Percentiles rank a stretch among this genome's conserved stretches.
Evolutionary conservation across 2,329 filamentous ascomycete species (phyloP).

Genomic region (Niveomyces coronatus): DNA sequence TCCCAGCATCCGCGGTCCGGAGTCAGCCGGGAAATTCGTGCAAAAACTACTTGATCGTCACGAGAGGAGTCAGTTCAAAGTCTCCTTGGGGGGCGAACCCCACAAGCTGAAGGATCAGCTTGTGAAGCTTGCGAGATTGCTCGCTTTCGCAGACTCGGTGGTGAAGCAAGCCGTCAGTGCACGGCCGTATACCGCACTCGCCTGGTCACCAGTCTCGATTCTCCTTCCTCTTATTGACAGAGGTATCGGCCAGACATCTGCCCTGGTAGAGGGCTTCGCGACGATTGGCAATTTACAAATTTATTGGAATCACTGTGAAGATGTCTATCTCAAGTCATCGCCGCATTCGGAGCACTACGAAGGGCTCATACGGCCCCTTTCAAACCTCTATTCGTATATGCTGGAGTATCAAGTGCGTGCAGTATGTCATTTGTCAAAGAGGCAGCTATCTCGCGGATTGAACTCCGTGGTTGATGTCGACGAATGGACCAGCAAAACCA

Average conservation of each 20-base stretch:
- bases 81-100: background rate
- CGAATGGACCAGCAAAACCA: background rate
- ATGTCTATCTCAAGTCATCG: background rate
- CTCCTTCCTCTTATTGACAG: background rate
- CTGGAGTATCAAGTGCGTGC: slow-evolving; percentile 1
- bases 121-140: slow-evolving; percentile 1
- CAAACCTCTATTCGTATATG: background rate
- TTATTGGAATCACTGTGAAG: slow-evolving; percentile 3
- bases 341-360: background rate
- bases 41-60: background rate
- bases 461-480: background rate
- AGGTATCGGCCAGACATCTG: background rate
- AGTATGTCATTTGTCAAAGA: slow-evolving; percentile 1
- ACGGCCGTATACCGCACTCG: slow-evolving; percentile 1
- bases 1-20: background rate
- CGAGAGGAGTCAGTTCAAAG: background rate
- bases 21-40: background rate
- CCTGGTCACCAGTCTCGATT: slow-evolving; percentile 1
- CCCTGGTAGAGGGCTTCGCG: slow-evolving; percentile 1
- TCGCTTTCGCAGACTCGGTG: background rate
- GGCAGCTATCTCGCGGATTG: slow-evolving; percentile 2
- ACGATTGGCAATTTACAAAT: background rate
- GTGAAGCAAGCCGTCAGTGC: background rate
- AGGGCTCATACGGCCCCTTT: background rate
- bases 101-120: background rate